phyloP scores from a whole-genome alignment of 441 rosid species.

The Macaranga tanarius region DNA sequence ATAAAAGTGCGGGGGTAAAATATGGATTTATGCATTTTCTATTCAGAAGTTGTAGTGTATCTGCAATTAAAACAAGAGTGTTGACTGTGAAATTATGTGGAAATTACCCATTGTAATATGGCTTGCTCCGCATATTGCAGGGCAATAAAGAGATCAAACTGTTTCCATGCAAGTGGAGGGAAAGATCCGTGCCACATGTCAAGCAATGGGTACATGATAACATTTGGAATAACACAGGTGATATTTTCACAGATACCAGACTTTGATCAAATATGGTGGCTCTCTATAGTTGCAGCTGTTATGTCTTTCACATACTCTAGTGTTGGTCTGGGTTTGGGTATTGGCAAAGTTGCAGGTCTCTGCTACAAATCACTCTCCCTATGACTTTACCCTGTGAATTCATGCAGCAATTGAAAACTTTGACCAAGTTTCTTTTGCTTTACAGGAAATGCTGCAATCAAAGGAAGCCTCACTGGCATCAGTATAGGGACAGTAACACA shows the following conservation, averaged over 20 bases:
- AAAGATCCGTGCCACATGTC: constrained; percentile 60
- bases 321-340: constrained; percentile 72
- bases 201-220: constrained; percentile 71
- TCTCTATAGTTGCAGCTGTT: constrained; percentile 72
- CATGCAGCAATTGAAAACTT: too few species aligned
- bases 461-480: constrained; percentile 76
- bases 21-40: too few species aligned
- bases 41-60: too few species aligned
- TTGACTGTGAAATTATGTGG: too few species aligned
- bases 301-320: constrained; percentile 86
- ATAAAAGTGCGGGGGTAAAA: too few species aligned
- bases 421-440: too few species aligned
- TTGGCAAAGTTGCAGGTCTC: constrained; percentile 64
- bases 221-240: constrained; percentile 62
- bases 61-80: too few species aligned
- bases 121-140: constrained; percentile 28
- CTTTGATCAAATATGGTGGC: constrained; percentile 91
- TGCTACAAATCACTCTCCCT: too few species aligned
- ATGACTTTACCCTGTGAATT: too few species aligned
- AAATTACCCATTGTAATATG: too few species aligned
- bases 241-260: constrained; percentile 80
- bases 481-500: constrained; percentile 46
- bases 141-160: constrained; percentile 77
- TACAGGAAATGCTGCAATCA: constrained; percentile 46
- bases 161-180: constrained; percentile 61